Evolutionary conservation across 768 basidiomycete genomes (phyloP).

Genomic region (Agrocybe chaxingu): DNA sequence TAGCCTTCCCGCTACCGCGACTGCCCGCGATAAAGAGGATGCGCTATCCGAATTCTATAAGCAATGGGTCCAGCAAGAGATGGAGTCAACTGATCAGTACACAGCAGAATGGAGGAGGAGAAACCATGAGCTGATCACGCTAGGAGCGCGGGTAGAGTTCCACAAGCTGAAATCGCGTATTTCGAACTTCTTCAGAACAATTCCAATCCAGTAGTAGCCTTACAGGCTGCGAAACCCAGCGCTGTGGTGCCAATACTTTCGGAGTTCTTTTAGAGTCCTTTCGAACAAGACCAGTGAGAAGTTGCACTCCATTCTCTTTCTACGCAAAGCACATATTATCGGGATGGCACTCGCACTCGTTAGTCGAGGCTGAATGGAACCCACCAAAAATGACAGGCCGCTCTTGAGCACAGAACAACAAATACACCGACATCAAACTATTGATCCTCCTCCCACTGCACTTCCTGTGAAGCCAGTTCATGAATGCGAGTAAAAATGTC

Average conservation of each 20-base stretch:
- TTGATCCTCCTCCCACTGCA: slow-evolving; percentile 16
- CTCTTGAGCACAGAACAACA: too few species aligned
- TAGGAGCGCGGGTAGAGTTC: slow-evolving; percentile 57
- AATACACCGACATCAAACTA: not conserved
- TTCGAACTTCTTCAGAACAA: slow-evolving; percentile 21
- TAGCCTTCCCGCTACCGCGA: slow-evolving; percentile 49
- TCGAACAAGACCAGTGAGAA: too few species aligned
- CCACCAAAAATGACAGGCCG: too few species aligned
- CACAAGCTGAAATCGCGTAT: slow-evolving; percentile 37
- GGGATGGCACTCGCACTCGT: too few species aligned
- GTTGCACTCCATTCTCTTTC: too few species aligned
- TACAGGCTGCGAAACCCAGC: not conserved
- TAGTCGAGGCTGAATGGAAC: too few species aligned
- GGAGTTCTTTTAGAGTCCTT: too few species aligned
- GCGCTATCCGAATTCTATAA: slow-evolving; percentile 72
- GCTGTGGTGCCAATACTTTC: too few species aligned
- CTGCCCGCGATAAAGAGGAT: slow-evolving; percentile 56
- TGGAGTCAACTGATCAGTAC: slow-evolving; percentile 52
- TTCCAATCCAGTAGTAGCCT: too few species aligned
- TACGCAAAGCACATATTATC: too few species aligned
- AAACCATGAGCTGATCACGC: slow-evolving; percentile 50
- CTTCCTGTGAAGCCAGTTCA: slow-evolving; percentile 56
- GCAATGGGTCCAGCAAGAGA: slow-evolving; percentile 74
- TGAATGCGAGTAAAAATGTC: slow-evolving; percentile 61
- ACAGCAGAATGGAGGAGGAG: slow-evolving; percentile 65